Percentiles rank a stretch among this genome's conserved stretches.
Conservation (phyloP, 306 rosid species). For the Castanea crenata region DNA sequence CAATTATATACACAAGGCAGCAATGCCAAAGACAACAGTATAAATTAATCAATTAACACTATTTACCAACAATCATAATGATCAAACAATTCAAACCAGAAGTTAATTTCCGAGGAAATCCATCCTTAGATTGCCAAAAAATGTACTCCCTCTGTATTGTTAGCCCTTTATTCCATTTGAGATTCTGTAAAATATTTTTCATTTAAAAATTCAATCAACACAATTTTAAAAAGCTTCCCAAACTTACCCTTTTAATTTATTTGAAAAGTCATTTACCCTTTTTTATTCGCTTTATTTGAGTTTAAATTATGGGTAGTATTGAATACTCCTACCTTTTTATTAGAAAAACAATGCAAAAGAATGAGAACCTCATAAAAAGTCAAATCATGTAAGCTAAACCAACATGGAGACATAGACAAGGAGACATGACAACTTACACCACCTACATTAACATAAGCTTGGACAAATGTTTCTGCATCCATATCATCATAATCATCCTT, state of each 20-base stretch:
- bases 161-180: no score
- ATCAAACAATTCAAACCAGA: neutral
- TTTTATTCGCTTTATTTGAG: no score
- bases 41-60: neutral
- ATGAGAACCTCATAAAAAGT: no score
- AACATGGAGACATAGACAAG: neutral
- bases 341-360: no score
- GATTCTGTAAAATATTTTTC: neutral
- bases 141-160: neutral
- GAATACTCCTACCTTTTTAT: no score
- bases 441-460: slow-evolving; percentile 87
- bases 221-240: no score
- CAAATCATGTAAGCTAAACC: neutral
- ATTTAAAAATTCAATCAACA: neutral
- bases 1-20: slow-evolving; percentile 2
- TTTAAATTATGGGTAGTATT: no score
- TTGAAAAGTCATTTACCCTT: no score
- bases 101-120: neutral
- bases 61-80: neutral
- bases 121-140: neutral
- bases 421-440: slow-evolving; percentile 48
- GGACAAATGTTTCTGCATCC: slow-evolving; percentile 85
- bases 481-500: slow-evolving; percentile 72
- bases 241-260: no score
- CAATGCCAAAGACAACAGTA: neutral